Evolutionary conservation across 192 early-diverging fungal genomes (phyloP), one percentile per base, ranked within the genome.

Genomic region (Coemansia asiatica): DNA sequence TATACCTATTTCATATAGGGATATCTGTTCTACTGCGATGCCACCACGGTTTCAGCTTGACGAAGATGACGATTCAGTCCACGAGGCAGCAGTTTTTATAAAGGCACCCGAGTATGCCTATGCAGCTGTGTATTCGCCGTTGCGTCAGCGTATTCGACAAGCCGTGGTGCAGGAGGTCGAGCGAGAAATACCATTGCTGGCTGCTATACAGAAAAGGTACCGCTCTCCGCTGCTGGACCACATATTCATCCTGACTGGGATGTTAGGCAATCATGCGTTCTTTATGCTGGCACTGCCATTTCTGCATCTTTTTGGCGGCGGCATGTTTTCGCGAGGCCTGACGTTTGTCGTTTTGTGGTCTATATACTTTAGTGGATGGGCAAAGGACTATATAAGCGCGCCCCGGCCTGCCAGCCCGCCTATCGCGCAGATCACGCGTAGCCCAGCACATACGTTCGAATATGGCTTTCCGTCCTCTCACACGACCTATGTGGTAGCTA

Each of bases 381-480:
- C 55, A 49, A 79, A 97, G 86, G 95, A 97, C 75, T 92, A 88
- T 57, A 64, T 95, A 36, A 90, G 92, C 68, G 81, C 92, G 16
- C 94, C 95, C 36, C 77, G 95, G 56, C 95, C 95, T n/a, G 59
- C 86, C 6, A 87, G 87, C 49, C 92, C 92, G 21, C 90, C 91
- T 10, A 85, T 95, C 46, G 77, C 79, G 8, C 88, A 92, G 19
- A 81, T 91, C 60, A 90, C 90, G 6, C 82, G 83, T 62, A 90
- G 86, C 36, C 75, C 79, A 23, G 85, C 85, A 9, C 85, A 86
- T 61, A 85, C 88, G 13, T 74, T 88, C 16, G 95, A 97, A 74
- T 97, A 93, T 66, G 95, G 95, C 16, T 94, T 95, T 67, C 95
- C 95, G 21, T 94, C 92, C 4, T 92, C 92, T 0, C 95, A 97